Evolutionary conservation across 2,329 filamentous ascomycete species (phyloP).

Genomic region (Mycosphaerelloides madeirae): DNA sequence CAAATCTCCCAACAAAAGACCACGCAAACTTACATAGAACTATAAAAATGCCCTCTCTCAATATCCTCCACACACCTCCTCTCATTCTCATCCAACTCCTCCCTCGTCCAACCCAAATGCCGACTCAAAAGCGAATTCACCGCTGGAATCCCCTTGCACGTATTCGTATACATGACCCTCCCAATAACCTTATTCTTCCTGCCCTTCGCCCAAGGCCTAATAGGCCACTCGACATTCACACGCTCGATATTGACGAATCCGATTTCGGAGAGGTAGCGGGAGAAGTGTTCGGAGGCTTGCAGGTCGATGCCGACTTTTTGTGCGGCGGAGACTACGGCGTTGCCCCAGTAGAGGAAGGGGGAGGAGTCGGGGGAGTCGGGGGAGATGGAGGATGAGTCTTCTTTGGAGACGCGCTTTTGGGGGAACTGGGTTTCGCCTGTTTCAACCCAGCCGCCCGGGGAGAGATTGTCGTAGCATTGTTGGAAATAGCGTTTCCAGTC

Average conservation of each 20-base stretch:
- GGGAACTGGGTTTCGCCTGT: slow-evolving; percentile 5
- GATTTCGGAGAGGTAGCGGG: slow-evolving; percentile 2
- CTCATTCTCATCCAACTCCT: slow-evolving; percentile 40
- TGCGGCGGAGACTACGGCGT: slow-evolving; percentile 1
- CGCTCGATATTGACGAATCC: slow-evolving; percentile 44
- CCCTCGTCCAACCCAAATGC: slow-evolving; percentile 38
- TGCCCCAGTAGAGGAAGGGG: slow-evolving; percentile 4
- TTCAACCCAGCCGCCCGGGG: slow-evolving; percentile 9
- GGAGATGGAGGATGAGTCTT: too few species aligned
- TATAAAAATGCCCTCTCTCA: slow-evolving; percentile 22
- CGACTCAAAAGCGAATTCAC: slow-evolving; percentile 38
- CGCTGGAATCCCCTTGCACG: slow-evolving; percentile 35
- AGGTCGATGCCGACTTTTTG: slow-evolving; percentile 3
- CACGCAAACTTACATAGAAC: slow-evolving; percentile 14
- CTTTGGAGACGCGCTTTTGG: too few species aligned
- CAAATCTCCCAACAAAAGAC: not conserved
- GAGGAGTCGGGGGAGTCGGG: too few species aligned
- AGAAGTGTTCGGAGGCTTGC: not conserved
- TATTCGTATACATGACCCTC: slow-evolving; percentile 13
- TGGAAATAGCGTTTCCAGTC: slow-evolving; percentile 34
- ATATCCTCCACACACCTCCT: slow-evolving; percentile 35
- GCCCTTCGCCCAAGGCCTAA: slow-evolving; percentile 36
- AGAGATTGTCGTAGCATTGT: slow-evolving; percentile 7
- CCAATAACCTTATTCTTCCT: slow-evolving; percentile 34
- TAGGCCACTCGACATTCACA: slow-evolving; percentile 34